Evolutionary conservation across 495 filamentous ascomycete genomes (phyloP), one percentile per base, ranked within the genome.

Genomic region (Daldinia loculata): DNA sequence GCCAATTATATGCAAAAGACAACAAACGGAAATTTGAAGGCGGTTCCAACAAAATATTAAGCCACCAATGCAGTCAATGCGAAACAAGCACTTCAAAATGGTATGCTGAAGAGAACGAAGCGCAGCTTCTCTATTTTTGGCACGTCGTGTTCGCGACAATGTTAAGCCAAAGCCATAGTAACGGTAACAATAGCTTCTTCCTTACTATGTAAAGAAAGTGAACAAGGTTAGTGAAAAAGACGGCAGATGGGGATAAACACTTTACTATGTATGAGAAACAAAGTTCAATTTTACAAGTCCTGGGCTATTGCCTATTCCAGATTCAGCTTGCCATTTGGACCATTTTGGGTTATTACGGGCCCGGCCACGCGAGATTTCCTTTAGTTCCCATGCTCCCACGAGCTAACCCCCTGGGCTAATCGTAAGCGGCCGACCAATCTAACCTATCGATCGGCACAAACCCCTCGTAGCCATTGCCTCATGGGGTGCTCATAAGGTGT

Each of bases 91-190:
- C 48, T 50, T 9, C 45, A 63, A 64, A 36, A 56, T 56, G 36
- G 48, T 63, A 56, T 48, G 24, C 61, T 52, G 60, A 61, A 72
- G 53, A 39, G 14, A 69, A 65, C 51, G 66, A 73, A 73, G 71
- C 67, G 14, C 71, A 56, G 71, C 71, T 74, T 67, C 70, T 70
- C 30, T 72, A 61, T 56, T 63, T 71, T 63, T 63, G 58, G 63
- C 17, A 51, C 34, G 45, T 56, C 53, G 53, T 60, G 41, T 36
- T 50, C 24, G 41, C 27, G 56, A 61, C 14, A 41, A 36, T 52
- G 14, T 69, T 45, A 69, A 73, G 56, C 36, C 65, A 69, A 58
- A 60, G 32, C n/a, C 19, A 48, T 48, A 48, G 8, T 48, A 48
- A 24, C 19, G 11, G 43, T 48, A 48, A 14, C 43, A 22, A 22